Conservation (phyloP, 2,329 filamentous ascomycete genomes). For the Fusarium ramigenum region DNA sequence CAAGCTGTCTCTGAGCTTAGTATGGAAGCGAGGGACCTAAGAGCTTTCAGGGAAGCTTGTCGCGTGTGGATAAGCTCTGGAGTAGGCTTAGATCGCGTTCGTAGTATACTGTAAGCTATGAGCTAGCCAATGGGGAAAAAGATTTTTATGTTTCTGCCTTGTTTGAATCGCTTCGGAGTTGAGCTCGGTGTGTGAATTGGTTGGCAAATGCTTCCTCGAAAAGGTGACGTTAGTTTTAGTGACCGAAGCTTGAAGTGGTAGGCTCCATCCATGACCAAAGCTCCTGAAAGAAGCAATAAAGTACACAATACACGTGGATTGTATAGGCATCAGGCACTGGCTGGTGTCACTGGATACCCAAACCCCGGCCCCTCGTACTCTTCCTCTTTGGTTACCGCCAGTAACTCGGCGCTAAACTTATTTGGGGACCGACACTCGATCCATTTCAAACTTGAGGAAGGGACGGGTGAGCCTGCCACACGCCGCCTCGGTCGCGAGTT, state of each 20-base stretch:
- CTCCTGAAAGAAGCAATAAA: neutral
- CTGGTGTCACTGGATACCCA: constrained; percentile 22
- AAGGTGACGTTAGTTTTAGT: constrained; percentile 18
- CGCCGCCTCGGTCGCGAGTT: constrained; percentile 34
- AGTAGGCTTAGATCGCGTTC: neutral
- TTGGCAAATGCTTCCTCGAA: neutral
- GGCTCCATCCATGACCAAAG: neutral
- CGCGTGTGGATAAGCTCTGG: constrained; percentile 25
- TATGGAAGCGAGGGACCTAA: neutral
- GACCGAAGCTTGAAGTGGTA: neutral
- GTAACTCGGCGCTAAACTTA: constrained; percentile 42
- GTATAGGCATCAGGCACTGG: constrained; percentile 13
- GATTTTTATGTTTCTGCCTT: constrained; percentile 5
- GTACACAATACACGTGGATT: constrained; percentile 35
- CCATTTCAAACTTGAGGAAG: constrained; percentile 17
- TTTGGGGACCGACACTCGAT: constrained; percentile 48
- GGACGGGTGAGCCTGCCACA: constrained; percentile 19
- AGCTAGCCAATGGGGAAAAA: neutral
- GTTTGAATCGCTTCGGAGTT: constrained; percentile 14
- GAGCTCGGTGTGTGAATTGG: constrained; percentile 22
- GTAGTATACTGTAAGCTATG: neutral
- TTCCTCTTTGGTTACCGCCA: constrained; percentile 37
- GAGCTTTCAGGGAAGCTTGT: constrained; percentile 22
- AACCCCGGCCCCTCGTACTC: constrained; percentile 3
- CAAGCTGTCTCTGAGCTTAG: neutral